Percentiles rank a stretch among this genome's conserved stretches.
Conservation (phyloP, 108 stramenopile genomes). For the Cyclotella baltica region DNA sequence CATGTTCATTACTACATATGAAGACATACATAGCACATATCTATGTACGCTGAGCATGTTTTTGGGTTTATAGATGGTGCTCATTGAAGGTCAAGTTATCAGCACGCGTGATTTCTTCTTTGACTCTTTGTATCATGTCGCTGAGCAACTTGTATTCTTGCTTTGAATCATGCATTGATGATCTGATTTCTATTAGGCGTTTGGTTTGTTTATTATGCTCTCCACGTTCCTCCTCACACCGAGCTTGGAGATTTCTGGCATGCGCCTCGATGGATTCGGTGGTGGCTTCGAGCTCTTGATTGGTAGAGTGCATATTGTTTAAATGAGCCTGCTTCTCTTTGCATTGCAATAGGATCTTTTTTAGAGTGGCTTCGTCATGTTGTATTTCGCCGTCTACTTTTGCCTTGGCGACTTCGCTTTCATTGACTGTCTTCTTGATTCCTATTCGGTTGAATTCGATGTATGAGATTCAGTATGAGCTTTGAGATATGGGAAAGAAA, state of each 20-base stretch:
- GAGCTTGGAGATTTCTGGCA: not conserved
- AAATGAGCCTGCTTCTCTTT: conserved; percentile 3
- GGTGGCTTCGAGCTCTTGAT: conserved; percentile 17
- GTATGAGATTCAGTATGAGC: not conserved
- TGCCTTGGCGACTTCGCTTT: not conserved
- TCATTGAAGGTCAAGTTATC: conserved; percentile 13
- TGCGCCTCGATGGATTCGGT: not conserved
- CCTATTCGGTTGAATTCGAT: not conserved
- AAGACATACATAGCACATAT: no score
- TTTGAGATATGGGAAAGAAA: not conserved
- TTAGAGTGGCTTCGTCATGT: not conserved
- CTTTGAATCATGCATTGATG: not conserved
- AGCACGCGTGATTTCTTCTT: conserved; percentile 6
- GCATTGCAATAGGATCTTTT: not conserved
- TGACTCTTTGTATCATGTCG: not conserved
- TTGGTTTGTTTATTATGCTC: conserved; percentile 18
- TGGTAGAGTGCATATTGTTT: conserved; percentile 3
- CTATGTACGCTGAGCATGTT: no score
- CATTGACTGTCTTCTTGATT: conserved; percentile 21
- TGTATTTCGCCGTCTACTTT: not conserved
- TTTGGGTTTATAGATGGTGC: no score
- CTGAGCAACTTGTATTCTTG: not conserved
- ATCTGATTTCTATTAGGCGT: not conserved
- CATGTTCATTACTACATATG: no score
- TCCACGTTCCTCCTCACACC: conserved; percentile 8